Conservation (phyloP, 257 asterid genomes). For the Forsythia suspensa region DNA sequence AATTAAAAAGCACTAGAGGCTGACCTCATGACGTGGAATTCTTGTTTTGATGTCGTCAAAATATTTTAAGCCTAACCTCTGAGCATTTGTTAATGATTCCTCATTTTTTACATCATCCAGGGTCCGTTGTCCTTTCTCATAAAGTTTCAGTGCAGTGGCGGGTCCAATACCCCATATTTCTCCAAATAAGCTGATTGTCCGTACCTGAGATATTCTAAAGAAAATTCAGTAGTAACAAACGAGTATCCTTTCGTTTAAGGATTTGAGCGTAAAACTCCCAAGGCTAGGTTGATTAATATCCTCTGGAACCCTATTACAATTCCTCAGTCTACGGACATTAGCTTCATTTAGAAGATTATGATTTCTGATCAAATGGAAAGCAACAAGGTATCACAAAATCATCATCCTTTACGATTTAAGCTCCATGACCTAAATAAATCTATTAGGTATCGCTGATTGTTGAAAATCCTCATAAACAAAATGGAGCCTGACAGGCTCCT, state of each 20-base stretch:
- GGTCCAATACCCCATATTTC: conserved; percentile 99
- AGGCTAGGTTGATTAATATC: neutral
- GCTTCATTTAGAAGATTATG: conserved; percentile 4
- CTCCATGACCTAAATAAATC: neutral
- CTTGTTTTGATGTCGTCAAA: conserved; percentile 82
- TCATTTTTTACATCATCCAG: conserved; percentile 71
- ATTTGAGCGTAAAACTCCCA: conserved; percentile 5
- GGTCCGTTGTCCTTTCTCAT: conserved; percentile 88
- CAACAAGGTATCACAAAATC: conserved; percentile 6
- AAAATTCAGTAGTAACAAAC: conserved; percentile 13
- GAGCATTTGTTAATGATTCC: conserved; percentile 73
- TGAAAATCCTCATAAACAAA: conserved; percentile 3
- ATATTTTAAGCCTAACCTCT: conserved; percentile 78
- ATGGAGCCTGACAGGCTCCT: neutral
- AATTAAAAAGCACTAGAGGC: conserved; percentile 19
- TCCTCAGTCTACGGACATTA: neutral
- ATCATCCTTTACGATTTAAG: neutral
- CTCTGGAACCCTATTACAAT: neutral
- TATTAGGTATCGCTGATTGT: neutral
- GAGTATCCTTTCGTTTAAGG: neutral
- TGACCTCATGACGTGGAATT: conserved; percentile 88
- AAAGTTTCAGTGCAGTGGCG: conserved; percentile 80
- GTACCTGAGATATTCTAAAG: conserved; percentile 50
- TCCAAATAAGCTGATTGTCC: conserved; percentile 85
- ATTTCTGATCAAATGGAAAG: conserved; percentile 8